Conservation (phyloP, 73 alveolate species). For the Paramecium sexaurelia region DNA sequence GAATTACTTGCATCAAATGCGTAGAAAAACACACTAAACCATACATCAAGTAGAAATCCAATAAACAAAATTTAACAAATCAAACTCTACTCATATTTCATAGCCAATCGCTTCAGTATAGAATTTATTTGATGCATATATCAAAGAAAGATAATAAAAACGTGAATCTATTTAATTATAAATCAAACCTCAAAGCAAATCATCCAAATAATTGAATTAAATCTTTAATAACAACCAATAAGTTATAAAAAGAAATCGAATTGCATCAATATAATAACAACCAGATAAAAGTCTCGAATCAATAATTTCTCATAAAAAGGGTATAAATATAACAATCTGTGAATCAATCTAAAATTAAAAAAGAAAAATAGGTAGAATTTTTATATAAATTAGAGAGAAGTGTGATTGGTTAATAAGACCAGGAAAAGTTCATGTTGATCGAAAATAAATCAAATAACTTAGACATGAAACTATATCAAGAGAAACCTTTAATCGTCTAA, state of each 20-base stretch:
- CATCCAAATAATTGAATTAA: not conserved
- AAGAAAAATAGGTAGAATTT: not conserved
- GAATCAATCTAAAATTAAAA: not conserved
- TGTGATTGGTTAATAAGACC: not conserved
- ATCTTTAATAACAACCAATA: not conserved
- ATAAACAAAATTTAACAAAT: not conserved
- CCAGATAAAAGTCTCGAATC: not conserved
- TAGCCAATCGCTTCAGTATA: not conserved
- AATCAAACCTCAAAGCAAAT: not conserved
- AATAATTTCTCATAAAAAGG: not conserved
- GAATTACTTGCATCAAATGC: conserved; percentile 1
- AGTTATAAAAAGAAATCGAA: not conserved
- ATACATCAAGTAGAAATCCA: not conserved
- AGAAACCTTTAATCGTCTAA: conserved; percentile 5
- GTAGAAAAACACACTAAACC: conserved; percentile 1
- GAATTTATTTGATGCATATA: conserved; percentile 7
- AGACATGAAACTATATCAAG: conserved; percentile 18
- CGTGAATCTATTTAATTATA: not conserved
- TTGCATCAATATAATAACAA: not conserved
- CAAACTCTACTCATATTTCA: not conserved
- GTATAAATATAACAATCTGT: not conserved
- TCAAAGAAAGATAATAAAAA: conserved; percentile 1
- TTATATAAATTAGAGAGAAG: not conserved
- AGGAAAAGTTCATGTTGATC: not conserved
- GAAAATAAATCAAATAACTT: not conserved